Percentiles rank a stretch among this genome's conserved stretches.
These are phyloP conservation scores for Carex arenaria DNA, from an alignment of 202 grass and related monocot species.

Conservation along the genomic window DNA sequence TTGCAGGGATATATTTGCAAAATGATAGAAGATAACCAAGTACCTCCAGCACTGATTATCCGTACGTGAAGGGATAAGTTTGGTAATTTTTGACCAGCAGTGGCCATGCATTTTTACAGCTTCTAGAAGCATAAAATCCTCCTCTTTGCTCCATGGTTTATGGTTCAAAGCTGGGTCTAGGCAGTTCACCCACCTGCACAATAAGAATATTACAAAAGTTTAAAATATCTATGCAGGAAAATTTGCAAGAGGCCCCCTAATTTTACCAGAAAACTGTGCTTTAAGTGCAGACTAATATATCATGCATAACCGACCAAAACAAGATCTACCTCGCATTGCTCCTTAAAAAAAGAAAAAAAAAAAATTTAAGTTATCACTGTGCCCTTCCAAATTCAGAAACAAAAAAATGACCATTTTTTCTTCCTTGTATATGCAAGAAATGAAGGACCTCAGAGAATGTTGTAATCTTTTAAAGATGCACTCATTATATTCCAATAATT, in stretches of 20 bases:
- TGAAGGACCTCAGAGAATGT: neutral
- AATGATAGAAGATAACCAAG: slow-evolving; percentile 22
- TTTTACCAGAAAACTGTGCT: slow-evolving; percentile 7
- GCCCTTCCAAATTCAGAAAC: neutral
- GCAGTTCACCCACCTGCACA: slow-evolving; percentile 76
- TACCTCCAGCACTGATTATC: slow-evolving; percentile 92
- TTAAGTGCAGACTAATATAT: slow-evolving; percentile 23
- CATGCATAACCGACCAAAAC: slow-evolving; percentile 3
- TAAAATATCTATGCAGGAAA: neutral
- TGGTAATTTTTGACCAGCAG: slow-evolving; percentile 75
- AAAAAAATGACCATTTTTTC: neutral
- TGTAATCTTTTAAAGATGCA: no score
- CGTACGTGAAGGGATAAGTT: slow-evolving; percentile 61
- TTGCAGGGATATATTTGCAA: neutral
- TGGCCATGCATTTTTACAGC: slow-evolving; percentile 50
- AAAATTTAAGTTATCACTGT: neutral
- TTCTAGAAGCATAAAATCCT: slow-evolving; percentile 63
- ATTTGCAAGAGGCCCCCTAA: neutral
- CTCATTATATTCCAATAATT: neutral
- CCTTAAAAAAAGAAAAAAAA: neutral
- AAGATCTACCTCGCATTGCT: neutral
- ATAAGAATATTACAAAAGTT: slow-evolving; percentile 19
- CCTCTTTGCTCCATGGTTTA: slow-evolving; percentile 65
- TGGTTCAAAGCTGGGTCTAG: slow-evolving; percentile 74
- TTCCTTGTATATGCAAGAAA: neutral